phyloP scores from a whole-genome alignment of 768 basidiomycete species.

The Boletus coccyginus region DNA sequence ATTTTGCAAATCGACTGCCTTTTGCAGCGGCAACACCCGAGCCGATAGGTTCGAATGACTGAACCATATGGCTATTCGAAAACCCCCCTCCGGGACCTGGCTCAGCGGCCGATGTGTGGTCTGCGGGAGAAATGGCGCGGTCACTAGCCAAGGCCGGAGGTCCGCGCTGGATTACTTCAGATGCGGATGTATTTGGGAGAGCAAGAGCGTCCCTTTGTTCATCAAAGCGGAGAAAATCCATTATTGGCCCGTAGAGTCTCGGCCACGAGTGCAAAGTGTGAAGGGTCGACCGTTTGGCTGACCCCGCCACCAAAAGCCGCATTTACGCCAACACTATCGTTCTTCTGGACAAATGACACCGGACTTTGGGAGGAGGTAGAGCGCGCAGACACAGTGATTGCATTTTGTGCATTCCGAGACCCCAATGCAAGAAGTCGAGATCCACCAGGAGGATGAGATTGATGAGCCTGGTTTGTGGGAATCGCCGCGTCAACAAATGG shows the following conservation, averaged over 20 bases:
- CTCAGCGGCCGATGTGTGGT: slow-evolving; percentile 21
- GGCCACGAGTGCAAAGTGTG: slow-evolving; percentile 7
- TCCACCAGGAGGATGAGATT: slow-evolving; percentile 40
- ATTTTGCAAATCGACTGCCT: slow-evolving; percentile 85
- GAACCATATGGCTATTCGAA: slow-evolving; percentile 13
- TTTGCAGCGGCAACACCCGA: slow-evolving; percentile 54
- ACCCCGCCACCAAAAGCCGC: slow-evolving; percentile 4
- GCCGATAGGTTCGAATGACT: slow-evolving; percentile 31
- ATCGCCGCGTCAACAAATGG: slow-evolving; percentile 41
- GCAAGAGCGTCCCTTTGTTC: slow-evolving; percentile 30
- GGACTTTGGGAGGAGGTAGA: slow-evolving; percentile 23
- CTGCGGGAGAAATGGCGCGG: slow-evolving; percentile 21
- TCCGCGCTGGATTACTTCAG: slow-evolving; percentile 22
- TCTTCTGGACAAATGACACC: slow-evolving; percentile 25
- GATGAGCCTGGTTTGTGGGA: slow-evolving; percentile 29
- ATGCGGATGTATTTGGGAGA: slow-evolving; percentile 7
- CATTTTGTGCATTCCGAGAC: slow-evolving; percentile 25
- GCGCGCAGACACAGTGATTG: slow-evolving; percentile 13
- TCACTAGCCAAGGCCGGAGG: slow-evolving; percentile 18
- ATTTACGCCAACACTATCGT: slow-evolving; percentile 10
- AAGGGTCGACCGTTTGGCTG: slow-evolving; percentile 14
- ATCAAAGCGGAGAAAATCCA: slow-evolving; percentile 59
- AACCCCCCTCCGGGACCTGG: slow-evolving; percentile 13
- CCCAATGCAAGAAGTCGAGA: slow-evolving; percentile 44
- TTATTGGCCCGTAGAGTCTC: slow-evolving; percentile 18